Evolutionary conservation across 148 eudicot species (phyloP), one percentile per base, ranked within the genome.

Genomic region (Selenicereus undatus): DNA sequence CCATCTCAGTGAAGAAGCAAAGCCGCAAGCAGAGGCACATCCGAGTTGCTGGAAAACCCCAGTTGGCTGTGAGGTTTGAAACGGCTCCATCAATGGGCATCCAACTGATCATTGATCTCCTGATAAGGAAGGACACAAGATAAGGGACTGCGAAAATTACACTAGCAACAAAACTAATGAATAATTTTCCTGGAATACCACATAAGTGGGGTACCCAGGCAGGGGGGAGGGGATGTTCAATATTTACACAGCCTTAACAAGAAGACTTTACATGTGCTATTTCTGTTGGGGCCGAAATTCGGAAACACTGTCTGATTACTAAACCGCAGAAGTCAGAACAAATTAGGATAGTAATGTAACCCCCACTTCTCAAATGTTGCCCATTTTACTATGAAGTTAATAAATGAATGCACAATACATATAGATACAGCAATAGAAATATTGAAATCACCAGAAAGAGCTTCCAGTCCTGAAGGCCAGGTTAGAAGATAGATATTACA

Each of bases 381-480:
- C 43, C 76, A 74, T 24, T 24, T 24, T 2, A 11, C 52, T 13
- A n/a, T 18, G 27, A 74, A 48, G 18, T 13, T 48, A n/a, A 11
- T 21, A 11, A 43, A 6, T 3, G 27, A n/a, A 74, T 7, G 73
- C 32, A 24, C 5, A 43, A 39, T 65, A 60, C 24, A n/a, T 18
- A 30, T 8, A 73, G 48, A 5, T 62, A 62, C 11, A 64, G 39
- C n/a, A 20, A 75, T 21, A 60, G 66, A 17, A 4, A 22, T 50
- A 75, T 27, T 27, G 24, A 86, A 58, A 81, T 8, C 86, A 90
- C 92, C 91, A 88, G 82, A 82, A 85, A 81, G 87, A 90, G 87
- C 88, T 76, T 83, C 82, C 76, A 78, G 77, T 82, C 75, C 84
- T 81, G 66, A 72, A 74, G 62, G 83, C 81, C 74, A 80, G 62